phyloP scores from a whole-genome alignment of 805 yeast genomes.

The Blastobotrys chiropterorum region DNA sequence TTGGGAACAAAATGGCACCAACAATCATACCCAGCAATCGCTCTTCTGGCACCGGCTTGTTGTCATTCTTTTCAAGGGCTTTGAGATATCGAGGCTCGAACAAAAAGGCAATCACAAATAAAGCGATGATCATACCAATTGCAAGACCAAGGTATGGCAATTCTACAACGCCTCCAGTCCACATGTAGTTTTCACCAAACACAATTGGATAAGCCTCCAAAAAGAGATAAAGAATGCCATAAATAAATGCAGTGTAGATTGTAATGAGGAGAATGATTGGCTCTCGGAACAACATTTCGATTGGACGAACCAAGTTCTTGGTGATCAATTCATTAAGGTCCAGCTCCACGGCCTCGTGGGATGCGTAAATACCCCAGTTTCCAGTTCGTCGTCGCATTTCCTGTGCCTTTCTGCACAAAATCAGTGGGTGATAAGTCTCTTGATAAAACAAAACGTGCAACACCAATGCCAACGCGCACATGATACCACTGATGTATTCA shows the following conservation, averaged over 20 bases:
- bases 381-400: slow-evolving; percentile 60
- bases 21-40: slow-evolving; percentile 71
- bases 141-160: slow-evolving; percentile 76
- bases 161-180: slow-evolving; percentile 55
- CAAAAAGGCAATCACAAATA: slow-evolving; percentile 42
- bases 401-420: slow-evolving; percentile 57
- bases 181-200: slow-evolving; percentile 56
- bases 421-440: slow-evolving; percentile 70
- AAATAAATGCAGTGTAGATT: slow-evolving; percentile 69
- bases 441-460: slow-evolving; percentile 41
- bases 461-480: slow-evolving; percentile 41
- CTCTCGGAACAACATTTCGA: slow-evolving; percentile 59
- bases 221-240: slow-evolving; percentile 70
- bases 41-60: slow-evolving; percentile 66
- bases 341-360: slow-evolving; percentile 59
- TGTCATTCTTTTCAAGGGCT: slow-evolving; percentile 44
- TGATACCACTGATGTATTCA: slow-evolving; percentile 60
- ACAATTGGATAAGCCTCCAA: slow-evolving; percentile 73
- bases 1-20: slow-evolving; percentile 65
- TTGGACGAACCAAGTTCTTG: slow-evolving; percentile 62
- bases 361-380: slow-evolving; percentile 78
- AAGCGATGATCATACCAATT: slow-evolving; percentile 61
- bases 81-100: slow-evolving; percentile 48
- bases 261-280: slow-evolving; percentile 67
- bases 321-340: slow-evolving; percentile 52